Conservation (phyloP, 139 green algal genomes). For the Yamagishiella unicocca region DNA sequence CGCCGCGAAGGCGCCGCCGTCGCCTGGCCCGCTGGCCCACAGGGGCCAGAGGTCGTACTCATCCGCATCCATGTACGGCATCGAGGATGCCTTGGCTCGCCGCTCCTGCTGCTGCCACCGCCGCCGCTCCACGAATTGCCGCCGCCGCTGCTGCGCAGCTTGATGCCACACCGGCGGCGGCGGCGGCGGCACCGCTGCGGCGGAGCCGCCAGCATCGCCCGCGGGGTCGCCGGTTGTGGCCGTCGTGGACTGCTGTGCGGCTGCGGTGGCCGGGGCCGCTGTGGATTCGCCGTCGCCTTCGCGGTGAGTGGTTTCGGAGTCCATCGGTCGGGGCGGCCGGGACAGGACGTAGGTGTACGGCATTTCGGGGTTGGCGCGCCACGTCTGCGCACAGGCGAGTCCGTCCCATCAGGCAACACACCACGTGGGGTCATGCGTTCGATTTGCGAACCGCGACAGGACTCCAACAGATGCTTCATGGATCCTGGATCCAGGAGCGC, state of each 20-base stretch:
- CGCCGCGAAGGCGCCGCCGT: too few relatives aligned
- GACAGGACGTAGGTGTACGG: constrained; percentile 36
- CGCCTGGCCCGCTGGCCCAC: too few relatives aligned
- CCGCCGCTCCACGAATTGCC: neutral
- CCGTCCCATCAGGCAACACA: neutral
- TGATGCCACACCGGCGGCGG: neutral
- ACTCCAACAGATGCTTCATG: too few relatives aligned
- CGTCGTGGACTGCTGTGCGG: neutral
- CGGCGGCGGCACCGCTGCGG: neutral
- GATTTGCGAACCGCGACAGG: too few relatives aligned
- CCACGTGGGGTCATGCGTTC: too few relatives aligned
- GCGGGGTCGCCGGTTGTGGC: neutral
- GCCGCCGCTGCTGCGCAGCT: neutral
- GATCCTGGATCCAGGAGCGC: too few relatives aligned
- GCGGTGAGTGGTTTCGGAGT: neutral
- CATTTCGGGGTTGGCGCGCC: constrained; percentile 32
- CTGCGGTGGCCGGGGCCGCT: neutral
- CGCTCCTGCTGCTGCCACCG: neutral
- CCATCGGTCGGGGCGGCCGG: neutral
- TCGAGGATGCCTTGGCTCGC: too few relatives aligned
- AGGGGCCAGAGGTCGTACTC: too few relatives aligned
- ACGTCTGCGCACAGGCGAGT: neutral
- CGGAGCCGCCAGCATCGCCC: neutral
- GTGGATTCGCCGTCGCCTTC: neutral
- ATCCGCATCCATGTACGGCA: too few relatives aligned